These are phyloP conservation scores for Tolypocladium album DNA, from an alignment of 2,329 filamentous ascomycete genomes.

Conservation along the genomic window DNA sequence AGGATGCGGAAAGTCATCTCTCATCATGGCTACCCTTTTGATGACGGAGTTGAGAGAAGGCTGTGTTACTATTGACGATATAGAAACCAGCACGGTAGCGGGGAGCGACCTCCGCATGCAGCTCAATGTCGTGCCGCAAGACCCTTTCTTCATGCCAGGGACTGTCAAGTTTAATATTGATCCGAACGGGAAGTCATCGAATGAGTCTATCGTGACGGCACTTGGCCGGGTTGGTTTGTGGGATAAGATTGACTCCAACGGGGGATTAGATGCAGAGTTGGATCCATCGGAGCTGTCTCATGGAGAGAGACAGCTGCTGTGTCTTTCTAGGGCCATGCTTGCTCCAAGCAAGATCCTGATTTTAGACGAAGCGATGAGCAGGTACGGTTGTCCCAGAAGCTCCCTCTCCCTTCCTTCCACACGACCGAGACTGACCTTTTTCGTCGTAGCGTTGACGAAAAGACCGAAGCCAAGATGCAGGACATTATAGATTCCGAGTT, in stretches of 20 bases:
- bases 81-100: constrained; percentile 19
- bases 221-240: constrained; percentile 34
- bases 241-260: constrained; percentile 23
- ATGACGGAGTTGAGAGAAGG: constrained; percentile 31
- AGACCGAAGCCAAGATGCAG: constrained; percentile 21
- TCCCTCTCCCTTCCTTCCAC: neutral
- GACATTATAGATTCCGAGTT: constrained; percentile 21
- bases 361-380: constrained; percentile 25
- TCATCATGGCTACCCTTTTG: constrained; percentile 32
- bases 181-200: constrained; percentile 22
- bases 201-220: constrained; percentile 29
- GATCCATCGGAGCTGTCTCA: constrained; percentile 20
- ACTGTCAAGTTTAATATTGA: constrained; percentile 38
- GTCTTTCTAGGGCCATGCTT: constrained; percentile 24
- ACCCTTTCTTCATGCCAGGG: constrained; percentile 37
- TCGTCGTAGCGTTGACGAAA: constrained; percentile 18
- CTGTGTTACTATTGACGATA: constrained; percentile 31
- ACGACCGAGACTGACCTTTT: neutral
- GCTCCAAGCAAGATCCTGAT: constrained; percentile 21
- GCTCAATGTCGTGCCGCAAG: constrained; percentile 37
- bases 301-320: constrained; percentile 34
- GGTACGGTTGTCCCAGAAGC: constrained; percentile 10
- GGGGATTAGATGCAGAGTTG: constrained; percentile 25
- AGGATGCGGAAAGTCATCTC: constrained; percentile 22
- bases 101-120: constrained; percentile 11